phyloP scores from a whole-genome alignment of 176 grass and related monocot species.

The Eragrostis curvula region DNA sequence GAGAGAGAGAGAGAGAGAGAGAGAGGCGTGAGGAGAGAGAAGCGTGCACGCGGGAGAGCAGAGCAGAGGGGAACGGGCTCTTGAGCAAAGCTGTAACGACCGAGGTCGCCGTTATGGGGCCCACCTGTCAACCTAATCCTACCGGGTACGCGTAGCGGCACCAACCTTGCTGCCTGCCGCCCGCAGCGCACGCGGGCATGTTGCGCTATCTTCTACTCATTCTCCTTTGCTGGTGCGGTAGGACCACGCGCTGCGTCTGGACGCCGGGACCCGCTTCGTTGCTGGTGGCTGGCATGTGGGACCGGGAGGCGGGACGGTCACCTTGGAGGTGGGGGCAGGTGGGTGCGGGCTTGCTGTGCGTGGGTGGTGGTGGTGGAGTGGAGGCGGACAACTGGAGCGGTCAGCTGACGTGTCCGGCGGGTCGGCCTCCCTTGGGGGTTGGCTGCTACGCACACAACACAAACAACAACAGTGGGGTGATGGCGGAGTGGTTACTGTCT shows the following conservation, averaged over 20 bases:
- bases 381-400: conserved; percentile 4
- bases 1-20: not conserved
- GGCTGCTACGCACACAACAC: conserved; percentile 20
- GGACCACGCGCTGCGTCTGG: not conserved
- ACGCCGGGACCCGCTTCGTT: not conserved
- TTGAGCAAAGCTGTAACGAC: conserved; percentile 45
- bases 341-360: not conserved
- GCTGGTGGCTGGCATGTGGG: not conserved
- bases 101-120: conserved; percentile 34
- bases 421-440: no score
- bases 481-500: conserved; percentile 9
- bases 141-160: not conserved
- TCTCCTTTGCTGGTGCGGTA: not conserved
- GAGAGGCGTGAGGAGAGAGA: not conserved
- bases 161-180: not conserved
- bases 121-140: not conserved
- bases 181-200: not conserved
- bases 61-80: not conserved
- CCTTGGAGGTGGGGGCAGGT: not conserved
- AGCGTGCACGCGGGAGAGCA: conserved; percentile 37
- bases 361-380: not conserved
- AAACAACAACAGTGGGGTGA: not conserved
- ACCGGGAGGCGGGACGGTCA: not conserved
- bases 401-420: conserved; percentile 26
- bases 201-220: no score